phyloP scores from a whole-genome alignment of 148 eudicot species.

The Persicaria tinctoria region DNA sequence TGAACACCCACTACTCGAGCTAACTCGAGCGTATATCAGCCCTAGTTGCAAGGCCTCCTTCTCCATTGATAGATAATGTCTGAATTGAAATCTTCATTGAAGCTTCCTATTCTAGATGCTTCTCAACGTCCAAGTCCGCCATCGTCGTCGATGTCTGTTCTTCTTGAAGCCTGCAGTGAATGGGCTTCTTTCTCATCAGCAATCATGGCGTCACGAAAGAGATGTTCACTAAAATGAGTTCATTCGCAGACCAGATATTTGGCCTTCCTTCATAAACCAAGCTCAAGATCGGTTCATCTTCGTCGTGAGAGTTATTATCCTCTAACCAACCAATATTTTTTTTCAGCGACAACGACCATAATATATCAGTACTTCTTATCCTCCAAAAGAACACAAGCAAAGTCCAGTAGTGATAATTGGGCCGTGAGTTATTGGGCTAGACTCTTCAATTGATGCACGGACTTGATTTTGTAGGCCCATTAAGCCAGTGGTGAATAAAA shows the following conservation, averaged over 20 bases:
- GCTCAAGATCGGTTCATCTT: conserved; percentile 67
- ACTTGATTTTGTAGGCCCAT: neutral
- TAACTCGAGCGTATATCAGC: no score
- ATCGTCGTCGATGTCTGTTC: conserved; percentile 44
- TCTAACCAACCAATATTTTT: no score
- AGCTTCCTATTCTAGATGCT: conserved; percentile 64
- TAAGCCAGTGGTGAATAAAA: neutral
- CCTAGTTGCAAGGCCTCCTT: neutral
- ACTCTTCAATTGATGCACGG: no score
- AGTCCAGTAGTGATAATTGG: no score
- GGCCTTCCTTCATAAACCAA: conserved; percentile 50
- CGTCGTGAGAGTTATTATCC: conserved; percentile 22
- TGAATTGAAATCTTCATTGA: conserved; percentile 32
- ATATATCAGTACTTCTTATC: no score
- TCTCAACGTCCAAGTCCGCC: conserved; percentile 46
- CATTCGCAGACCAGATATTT: conserved; percentile 47
- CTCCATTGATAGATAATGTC: conserved; percentile 27
- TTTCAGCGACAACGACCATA: conserved; percentile 28
- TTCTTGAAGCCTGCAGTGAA: conserved; percentile 65
- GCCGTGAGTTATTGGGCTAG: no score
- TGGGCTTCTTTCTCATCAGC: conserved; percentile 82
- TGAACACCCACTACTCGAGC: no score
- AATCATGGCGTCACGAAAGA: conserved; percentile 71
- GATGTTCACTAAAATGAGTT: conserved; percentile 34
- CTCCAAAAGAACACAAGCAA: no score